Conservation (phyloP, 2,329 filamentous ascomycete genomes). For the Rhynchosporium agropyri region DNA sequence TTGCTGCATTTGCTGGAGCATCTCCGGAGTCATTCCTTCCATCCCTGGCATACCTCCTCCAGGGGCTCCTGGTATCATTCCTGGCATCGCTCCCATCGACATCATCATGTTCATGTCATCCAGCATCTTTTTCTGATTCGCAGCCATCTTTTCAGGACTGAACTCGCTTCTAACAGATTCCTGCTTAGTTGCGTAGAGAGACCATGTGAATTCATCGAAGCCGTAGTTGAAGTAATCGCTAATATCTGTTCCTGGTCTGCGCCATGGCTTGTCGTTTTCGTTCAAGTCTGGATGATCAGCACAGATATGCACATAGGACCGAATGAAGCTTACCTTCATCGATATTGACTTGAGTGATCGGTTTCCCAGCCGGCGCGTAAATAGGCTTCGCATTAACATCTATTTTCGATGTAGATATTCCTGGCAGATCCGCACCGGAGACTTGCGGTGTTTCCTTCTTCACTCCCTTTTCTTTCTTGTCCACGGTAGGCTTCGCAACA, state of each 20-base stretch:
- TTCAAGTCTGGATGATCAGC: slow-evolving; percentile 56
- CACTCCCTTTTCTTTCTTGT: slow-evolving; percentile 55
- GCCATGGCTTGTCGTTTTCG: slow-evolving; percentile 91
- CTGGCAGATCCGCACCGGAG: slow-evolving; percentile 54
- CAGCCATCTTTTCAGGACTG: slow-evolving; percentile 63
- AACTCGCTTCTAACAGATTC: slow-evolving; percentile 77
- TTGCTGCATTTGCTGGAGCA: slow-evolving; percentile 71
- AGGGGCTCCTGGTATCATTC: slow-evolving; percentile 47
- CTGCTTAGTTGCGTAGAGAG: slow-evolving; percentile 89
- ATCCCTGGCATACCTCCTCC: slow-evolving; percentile 54
- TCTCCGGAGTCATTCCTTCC: slow-evolving; percentile 67
- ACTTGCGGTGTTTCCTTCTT: slow-evolving; percentile 43
- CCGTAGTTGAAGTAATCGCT: slow-evolving; percentile 99
- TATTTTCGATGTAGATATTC: slow-evolving; percentile 79
- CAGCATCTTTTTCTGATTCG: slow-evolving; percentile 77
- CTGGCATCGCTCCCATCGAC: slow-evolving; percentile 52
- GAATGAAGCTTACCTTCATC: slow-evolving; percentile 57
- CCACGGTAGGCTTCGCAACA: slow-evolving; percentile 47
- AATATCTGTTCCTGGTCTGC: slow-evolving; percentile 88
- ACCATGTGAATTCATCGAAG: slow-evolving; percentile 98
- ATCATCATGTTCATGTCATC: slow-evolving; percentile 73
- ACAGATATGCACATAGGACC: not conserved
- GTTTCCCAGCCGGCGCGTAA: slow-evolving; percentile 78
- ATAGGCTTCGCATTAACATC: slow-evolving; percentile 82
- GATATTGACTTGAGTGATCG: slow-evolving; percentile 75